Conservation (phyloP, 1,139 yeast genomes). For the Yamadazyma epiphylla region DNA sequence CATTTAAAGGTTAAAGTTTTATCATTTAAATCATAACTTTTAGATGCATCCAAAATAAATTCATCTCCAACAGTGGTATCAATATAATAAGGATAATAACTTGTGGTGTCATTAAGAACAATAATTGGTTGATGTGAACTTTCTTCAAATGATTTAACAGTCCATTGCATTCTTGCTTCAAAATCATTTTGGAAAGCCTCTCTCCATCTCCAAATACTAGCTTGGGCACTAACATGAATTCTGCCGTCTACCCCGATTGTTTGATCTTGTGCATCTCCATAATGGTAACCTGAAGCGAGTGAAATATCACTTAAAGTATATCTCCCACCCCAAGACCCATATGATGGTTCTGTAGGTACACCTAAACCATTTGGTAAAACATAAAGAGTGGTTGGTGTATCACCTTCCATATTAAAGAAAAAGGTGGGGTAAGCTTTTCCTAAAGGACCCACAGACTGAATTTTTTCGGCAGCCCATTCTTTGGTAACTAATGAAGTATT, state of each 20-base stretch:
- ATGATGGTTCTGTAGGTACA: slow-evolving; percentile 18
- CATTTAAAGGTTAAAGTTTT: slow-evolving; percentile 12
- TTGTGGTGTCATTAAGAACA: slow-evolving; percentile 13
- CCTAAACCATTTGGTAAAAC: slow-evolving; percentile 22
- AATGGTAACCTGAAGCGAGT: slow-evolving; percentile 11
- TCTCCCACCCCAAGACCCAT: slow-evolving; percentile 27
- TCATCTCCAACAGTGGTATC: slow-evolving; percentile 7
- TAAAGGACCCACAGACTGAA: slow-evolving; percentile 17
- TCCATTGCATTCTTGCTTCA: slow-evolving; percentile 24
- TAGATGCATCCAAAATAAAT: slow-evolving; percentile 15
- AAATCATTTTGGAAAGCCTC: slow-evolving; percentile 20
- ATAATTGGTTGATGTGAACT: slow-evolving; percentile 14
- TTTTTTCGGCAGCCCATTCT: slow-evolving; percentile 16
- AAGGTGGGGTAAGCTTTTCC: slow-evolving; percentile 18
- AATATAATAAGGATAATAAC: slow-evolving; percentile 11
- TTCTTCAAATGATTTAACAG: slow-evolving; percentile 16
- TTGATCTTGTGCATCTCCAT: slow-evolving; percentile 17
- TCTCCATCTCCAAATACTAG: slow-evolving; percentile 26
- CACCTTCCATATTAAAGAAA: slow-evolving; percentile 21
- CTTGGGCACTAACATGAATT: slow-evolving; percentile 14
- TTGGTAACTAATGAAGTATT: slow-evolving; percentile 13
- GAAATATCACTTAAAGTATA: slow-evolving; percentile 15
- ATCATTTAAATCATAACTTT: slow-evolving; percentile 18
- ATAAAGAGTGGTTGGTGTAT: slow-evolving; percentile 19
- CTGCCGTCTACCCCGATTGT: slow-evolving; percentile 15